A percentile compares a stretch with the other conserved stretches of the same genome.
These are phyloP conservation scores for Arabidopsis hybrid DNA, from an alignment of 441 rosid genomes.

Conservation along the genomic window DNA sequence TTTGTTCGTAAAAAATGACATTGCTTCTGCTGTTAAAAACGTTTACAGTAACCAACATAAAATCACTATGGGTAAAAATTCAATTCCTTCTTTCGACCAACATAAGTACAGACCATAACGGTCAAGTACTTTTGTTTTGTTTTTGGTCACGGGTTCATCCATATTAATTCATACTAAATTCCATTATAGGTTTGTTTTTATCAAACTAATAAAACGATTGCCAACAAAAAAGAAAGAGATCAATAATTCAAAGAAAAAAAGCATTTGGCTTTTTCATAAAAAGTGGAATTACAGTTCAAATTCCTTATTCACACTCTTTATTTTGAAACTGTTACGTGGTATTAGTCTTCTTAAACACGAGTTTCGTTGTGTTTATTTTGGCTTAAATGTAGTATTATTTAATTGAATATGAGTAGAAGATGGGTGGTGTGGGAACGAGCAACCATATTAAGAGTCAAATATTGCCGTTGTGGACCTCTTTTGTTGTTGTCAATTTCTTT, in stretches of 20 bases:
- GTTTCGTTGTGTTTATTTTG: neutral
- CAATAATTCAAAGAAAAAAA: neutral
- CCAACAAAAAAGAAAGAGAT: neutral
- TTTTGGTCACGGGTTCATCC: neutral
- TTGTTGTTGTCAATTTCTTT: constrained; percentile 24
- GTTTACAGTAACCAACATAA: neutral
- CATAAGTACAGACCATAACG: neutral
- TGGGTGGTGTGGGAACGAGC: constrained; percentile 37
- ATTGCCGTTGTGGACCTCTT: constrained; percentile 38
- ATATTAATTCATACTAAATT: neutral
- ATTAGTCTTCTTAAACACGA: constrained; percentile 29
- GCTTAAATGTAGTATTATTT: neutral
- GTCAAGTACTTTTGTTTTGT: neutral
- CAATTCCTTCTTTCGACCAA: neutral
- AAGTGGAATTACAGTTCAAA: neutral
- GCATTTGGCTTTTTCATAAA: constrained; percentile 8
- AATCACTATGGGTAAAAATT: neutral
- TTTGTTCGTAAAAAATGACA: neutral
- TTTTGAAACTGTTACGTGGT: constrained; percentile 1
- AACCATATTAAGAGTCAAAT: constrained; percentile 33
- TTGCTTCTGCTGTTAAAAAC: neutral
- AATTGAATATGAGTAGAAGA: constrained; percentile 18
- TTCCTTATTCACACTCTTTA: constrained; percentile 20
- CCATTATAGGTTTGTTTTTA: neutral
- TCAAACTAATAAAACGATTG: neutral